Base-by-base conservation (phyloP, 2,329 filamentous ascomycete genomes). In the Madurella fahalii region DNA sequence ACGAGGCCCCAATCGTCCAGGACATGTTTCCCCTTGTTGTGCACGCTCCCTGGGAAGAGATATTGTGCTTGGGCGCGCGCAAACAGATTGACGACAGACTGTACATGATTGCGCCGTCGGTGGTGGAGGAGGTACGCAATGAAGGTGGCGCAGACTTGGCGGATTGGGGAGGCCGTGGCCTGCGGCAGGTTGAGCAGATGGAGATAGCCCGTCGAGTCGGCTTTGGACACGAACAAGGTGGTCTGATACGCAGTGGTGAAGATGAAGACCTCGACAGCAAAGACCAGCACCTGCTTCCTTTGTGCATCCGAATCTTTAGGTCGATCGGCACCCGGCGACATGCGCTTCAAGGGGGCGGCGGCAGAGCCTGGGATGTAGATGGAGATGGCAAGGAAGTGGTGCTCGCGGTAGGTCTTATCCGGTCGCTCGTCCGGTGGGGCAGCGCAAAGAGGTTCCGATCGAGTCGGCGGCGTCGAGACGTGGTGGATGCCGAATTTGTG, bases 181-280 rank as follows among this genome's bases (percentile, higher is more conserved):
- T 75, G 80, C 15, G 85, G 81, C 0, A 89, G 74, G 16, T 81
- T 74, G 37, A 92, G 74, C 2, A 87, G 76, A 61, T 85, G 77
- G 9, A 96, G 74, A 67, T 90, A 95, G 20, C 95, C 94, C 0
- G 93, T 96, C 9, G 94, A 96, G 73, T 99, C 94, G 47, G 94
- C 94, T 72, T 99, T 99, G 59, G 92, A 93, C 20, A 99, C 87
- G 69, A 99, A 99, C 51, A 97, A 80, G 4, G 89, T 96, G 1
- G 88, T 95, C 20, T 90, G 81, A 63, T 82, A 81, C 44, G 82
- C 81, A 0, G 92, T 96, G 0, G 85, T 88, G 72, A 95, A 99
- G 57, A 99, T 81, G 63, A 94, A 79, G 49, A 96, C 78, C 68
- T 99, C 94, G 59, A 99, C 80, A 15, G 88, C 93, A 55, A 95